Conservation (phyloP, 1,284 basidiomycete genomes). For the Takashimella koratensis region DNA sequence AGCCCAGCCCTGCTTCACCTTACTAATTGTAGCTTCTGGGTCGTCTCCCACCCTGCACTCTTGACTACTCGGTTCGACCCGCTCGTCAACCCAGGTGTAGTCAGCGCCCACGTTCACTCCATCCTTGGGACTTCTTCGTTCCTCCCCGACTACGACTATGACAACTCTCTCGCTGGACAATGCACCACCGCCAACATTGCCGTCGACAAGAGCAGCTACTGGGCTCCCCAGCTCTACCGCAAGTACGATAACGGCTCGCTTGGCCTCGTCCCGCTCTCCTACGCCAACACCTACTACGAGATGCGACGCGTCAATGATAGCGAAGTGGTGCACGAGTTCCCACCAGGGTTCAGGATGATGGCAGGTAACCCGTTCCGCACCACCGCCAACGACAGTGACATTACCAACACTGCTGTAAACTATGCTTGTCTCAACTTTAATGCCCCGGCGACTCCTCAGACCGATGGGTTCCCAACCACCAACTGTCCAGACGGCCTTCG, state of each 20-base stretch:
- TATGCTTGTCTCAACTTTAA: slow-evolving; percentile 20
- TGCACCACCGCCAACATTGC: slow-evolving; percentile 25
- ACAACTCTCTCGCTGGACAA: not conserved
- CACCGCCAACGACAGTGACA: slow-evolving; percentile 12
- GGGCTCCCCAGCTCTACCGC: slow-evolving; percentile 25
- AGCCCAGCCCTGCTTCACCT: not conserved
- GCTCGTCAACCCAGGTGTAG: slow-evolving; percentile 42
- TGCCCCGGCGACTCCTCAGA: slow-evolving; percentile 4
- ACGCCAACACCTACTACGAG: slow-evolving; percentile 20
- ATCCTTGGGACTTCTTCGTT: slow-evolving; percentile 48
- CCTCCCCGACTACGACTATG: slow-evolving; percentile 12
- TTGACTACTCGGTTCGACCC: slow-evolving; percentile 46
- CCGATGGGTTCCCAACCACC: slow-evolving; percentile 16
- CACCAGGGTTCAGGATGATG: slow-evolving; percentile 26
- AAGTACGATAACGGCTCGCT: slow-evolving; percentile 13
- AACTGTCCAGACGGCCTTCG: slow-evolving; percentile 24
- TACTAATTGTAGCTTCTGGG: too few species aligned
- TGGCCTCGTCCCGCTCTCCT: slow-evolving; percentile 14
- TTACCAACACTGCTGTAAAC: slow-evolving; percentile 14
- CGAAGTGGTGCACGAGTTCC: slow-evolving; percentile 25
- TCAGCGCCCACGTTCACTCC: slow-evolving; percentile 42
- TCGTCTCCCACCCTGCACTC: slow-evolving; percentile 16
- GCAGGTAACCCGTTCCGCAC: slow-evolving; percentile 19
- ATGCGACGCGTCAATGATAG: not conserved
- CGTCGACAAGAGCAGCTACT: slow-evolving; percentile 25